A percentile compares a stretch with the other conserved stretches of the same genome.
Evolutionary conservation across 1,284 basidiomycete genomes (phyloP).

Genomic region (Cystobasidium slooffiae): DNA sequence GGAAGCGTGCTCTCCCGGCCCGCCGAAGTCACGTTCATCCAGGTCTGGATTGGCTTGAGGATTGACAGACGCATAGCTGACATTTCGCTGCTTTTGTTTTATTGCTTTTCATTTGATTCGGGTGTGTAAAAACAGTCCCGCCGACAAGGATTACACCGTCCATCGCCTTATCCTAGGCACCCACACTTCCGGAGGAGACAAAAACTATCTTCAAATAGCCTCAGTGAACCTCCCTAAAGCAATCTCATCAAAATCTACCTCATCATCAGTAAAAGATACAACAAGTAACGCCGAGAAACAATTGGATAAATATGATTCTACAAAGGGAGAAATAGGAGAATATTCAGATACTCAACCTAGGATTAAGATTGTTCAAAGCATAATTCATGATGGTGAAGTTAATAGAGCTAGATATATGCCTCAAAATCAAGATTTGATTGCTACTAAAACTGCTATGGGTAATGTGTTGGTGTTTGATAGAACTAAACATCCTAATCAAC

Average conservation of each 20-base stretch:
- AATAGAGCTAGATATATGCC: conserved; percentile 99
- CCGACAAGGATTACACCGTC: conserved; percentile 86
- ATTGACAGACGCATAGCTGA: neutral
- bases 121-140: conserved; percentile 62
- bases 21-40: neutral
- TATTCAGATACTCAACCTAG: conserved; percentile 79
- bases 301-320: conserved; percentile 62
- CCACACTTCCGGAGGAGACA: conserved; percentile 92
- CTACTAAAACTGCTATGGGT: conserved; percentile 88
- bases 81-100: neutral
- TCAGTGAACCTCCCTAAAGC: conserved; percentile 85
- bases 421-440: conserved; percentile 95
- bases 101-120: too few species aligned
- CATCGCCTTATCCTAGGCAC: conserved; percentile 95
- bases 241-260: conserved; percentile 13
- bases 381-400: conserved; percentile 95
- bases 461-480: conserved; percentile 94
- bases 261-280: conserved; percentile 43
- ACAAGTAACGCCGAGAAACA: conserved; percentile 59
- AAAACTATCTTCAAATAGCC: conserved; percentile 96
- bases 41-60: neutral
- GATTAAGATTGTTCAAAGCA: conserved; percentile 87
- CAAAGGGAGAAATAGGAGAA: conserved; percentile 77
- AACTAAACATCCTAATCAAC: conserved; percentile 94
- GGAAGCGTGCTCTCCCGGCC: conserved; percentile 1